These are phyloP conservation scores for Yarrowia galli DNA, from an alignment of 1,139 yeast species.

Conservation along the genomic window DNA sequence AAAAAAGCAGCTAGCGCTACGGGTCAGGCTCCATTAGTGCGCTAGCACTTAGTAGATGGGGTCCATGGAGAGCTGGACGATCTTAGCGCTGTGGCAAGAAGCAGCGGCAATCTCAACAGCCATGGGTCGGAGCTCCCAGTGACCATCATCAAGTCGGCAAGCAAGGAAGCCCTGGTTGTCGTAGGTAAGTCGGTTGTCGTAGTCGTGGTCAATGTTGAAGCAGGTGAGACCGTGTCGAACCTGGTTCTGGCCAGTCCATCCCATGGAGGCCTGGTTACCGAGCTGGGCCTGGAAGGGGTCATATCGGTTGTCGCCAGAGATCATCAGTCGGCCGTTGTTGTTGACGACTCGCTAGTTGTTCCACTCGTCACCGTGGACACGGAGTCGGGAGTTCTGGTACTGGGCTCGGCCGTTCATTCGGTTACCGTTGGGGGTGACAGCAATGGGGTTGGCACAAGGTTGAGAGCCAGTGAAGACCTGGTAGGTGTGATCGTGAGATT, in stretches of 20 bases:
- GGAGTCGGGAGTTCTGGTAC: conserved; percentile 28
- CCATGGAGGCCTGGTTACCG: conserved; percentile 26
- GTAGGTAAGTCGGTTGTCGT: conserved; percentile 22
- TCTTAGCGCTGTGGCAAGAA: not conserved
- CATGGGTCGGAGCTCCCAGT: conserved; percentile 28
- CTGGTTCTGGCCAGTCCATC: conserved; percentile 26
- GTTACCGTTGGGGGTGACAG: conserved; percentile 17
- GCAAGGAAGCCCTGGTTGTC: conserved; percentile 32
- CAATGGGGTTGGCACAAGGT: conserved; percentile 31
- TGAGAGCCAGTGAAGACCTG: conserved; percentile 20
- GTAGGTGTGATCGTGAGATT: conserved; percentile 14
- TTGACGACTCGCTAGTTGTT: conserved; percentile 18
- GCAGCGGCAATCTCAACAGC: conserved; percentile 24
- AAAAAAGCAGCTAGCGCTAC: conserved; percentile 21
- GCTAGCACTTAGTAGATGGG: not conserved
- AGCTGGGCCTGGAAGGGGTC: conserved; percentile 31
- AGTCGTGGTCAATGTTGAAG: not conserved
- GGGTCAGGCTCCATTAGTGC: conserved; percentile 5
- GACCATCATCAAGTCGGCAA: conserved; percentile 11
- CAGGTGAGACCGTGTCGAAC: conserved; percentile 29
- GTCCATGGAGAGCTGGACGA: conserved; percentile 21
- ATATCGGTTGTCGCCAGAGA: not conserved
- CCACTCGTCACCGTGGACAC: conserved; percentile 25
- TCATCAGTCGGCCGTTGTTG: conserved; percentile 31
- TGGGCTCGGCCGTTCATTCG: conserved; percentile 27